phyloP scores from a whole-genome alignment of 306 rosid genomes.

The Pueraria montana region DNA sequence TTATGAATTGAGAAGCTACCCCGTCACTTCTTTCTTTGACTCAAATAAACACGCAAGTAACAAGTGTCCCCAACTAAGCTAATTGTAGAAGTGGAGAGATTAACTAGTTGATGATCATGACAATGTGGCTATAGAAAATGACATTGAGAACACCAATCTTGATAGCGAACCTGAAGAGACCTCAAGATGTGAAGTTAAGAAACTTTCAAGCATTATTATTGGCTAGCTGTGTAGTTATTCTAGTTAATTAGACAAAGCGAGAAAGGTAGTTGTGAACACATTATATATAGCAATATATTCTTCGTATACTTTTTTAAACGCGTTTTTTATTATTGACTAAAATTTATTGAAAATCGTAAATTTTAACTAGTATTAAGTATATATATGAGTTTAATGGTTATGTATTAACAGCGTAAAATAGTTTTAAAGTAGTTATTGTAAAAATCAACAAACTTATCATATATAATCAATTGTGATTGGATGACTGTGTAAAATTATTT shows the following conservation, averaged over 20 bases:
- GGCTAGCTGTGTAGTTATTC: not conserved
- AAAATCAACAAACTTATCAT: too few relatives aligned
- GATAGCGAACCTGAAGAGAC: slow-evolving; percentile 30
- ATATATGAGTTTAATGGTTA: too few relatives aligned
- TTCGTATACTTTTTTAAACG: not conserved
- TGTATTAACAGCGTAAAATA: too few relatives aligned
- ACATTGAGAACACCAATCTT: not conserved
- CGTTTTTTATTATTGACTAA: not conserved
- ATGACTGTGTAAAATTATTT: too few relatives aligned
- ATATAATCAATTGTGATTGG: too few relatives aligned
- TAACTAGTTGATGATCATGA: slow-evolving; percentile 6
- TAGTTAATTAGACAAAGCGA: not conserved
- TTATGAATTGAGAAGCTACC: not conserved
- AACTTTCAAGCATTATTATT: slow-evolving; percentile 6
- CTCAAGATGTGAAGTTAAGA: not conserved
- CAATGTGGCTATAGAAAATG: not conserved
- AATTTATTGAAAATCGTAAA: not conserved
- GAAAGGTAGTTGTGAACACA: slow-evolving; percentile 6
- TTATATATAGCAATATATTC: not conserved
- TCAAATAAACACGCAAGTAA: not conserved
- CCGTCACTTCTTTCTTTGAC: not conserved
- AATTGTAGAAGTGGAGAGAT: not conserved
- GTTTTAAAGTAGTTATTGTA: too few relatives aligned
- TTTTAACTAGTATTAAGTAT: too few relatives aligned
- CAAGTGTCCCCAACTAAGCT: slow-evolving; percentile 18